These are phyloP conservation scores for Tulasnella sp. DNA, from an alignment of 768 basidiomycete species.

Conservation along the genomic window DNA sequence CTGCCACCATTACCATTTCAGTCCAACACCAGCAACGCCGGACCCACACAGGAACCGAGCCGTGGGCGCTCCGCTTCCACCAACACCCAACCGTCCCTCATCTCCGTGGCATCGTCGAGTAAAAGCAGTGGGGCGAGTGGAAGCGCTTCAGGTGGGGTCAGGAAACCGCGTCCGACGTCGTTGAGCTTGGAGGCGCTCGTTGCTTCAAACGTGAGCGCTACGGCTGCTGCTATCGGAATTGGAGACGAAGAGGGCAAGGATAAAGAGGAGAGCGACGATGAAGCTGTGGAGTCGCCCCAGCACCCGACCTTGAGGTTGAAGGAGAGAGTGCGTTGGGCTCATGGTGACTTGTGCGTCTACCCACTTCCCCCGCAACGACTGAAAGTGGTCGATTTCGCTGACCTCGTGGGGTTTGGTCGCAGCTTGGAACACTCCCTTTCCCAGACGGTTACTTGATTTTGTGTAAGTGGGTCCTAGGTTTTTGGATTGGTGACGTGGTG, in stretches of 20 bases:
- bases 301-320: slow-evolving; percentile 37
- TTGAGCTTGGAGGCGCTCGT: slow-evolving; percentile 15
- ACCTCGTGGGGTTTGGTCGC: slow-evolving; percentile 18
- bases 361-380: neutral
- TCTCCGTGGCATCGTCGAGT: neutral
- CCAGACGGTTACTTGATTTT: slow-evolving; percentile 66
- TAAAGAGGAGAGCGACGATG: neutral
- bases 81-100: slow-evolving; percentile 35
- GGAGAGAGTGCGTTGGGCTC: slow-evolving; percentile 64
- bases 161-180: neutral
- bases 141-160: neutral
- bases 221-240: neutral
- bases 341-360: slow-evolving; percentile 61
- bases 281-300: neutral
- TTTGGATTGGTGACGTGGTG: slow-evolving; percentile 23
- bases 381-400: neutral
- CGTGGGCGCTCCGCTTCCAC: slow-evolving; percentile 1
- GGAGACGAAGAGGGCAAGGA: neutral
- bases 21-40: slow-evolving; percentile 1
- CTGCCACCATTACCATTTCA: neutral
- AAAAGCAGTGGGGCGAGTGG: neutral
- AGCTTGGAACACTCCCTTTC: slow-evolving; percentile 69
- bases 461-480: slow-evolving; percentile 49
- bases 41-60: neutral
- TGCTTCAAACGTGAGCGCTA: neutral